Conservation (phyloP, 192 early-diverging fungal genomes). For the Allomyces javanicus region DNA sequence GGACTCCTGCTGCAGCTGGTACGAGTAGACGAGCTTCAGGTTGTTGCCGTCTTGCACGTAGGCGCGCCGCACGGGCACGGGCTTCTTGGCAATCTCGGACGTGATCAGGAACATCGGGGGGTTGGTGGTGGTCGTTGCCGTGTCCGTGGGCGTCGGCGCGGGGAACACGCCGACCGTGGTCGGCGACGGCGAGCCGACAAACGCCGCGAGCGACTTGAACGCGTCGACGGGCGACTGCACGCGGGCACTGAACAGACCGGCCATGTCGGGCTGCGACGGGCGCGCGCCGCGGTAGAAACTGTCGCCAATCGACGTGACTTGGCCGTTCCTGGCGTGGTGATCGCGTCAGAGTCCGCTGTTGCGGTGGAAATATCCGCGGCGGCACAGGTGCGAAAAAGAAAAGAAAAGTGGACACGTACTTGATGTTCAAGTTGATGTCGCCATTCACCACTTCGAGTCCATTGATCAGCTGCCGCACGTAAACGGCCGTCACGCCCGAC, state of each 20-base stretch:
- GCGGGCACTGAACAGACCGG: too few relatives aligned
- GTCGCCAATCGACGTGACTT: slow-evolving; percentile 52
- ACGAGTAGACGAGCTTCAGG: slow-evolving; percentile 59
- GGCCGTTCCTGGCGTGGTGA: slow-evolving; percentile 23
- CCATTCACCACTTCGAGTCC: slow-evolving; percentile 22
- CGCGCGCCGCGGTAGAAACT: slow-evolving; percentile 45
- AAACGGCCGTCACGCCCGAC: slow-evolving; percentile 22
- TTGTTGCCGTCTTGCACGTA: slow-evolving; percentile 39
- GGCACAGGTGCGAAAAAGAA: too few relatives aligned
- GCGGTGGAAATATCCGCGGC: too few relatives aligned
- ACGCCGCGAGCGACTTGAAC: too few relatives aligned
- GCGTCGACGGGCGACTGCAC: too few relatives aligned
- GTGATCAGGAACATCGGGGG: too few relatives aligned
- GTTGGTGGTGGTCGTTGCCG: too few relatives aligned
- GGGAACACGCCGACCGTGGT: too few relatives aligned
- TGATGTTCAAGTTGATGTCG: slow-evolving; percentile 19
- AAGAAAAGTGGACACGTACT: too few relatives aligned
- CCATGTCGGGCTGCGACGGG: background rate
- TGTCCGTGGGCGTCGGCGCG: too few relatives aligned
- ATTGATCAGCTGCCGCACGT: slow-evolving; percentile 19
- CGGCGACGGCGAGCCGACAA: too few relatives aligned
- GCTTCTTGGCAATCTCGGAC: slow-evolving; percentile 3
- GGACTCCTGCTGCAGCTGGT: slow-evolving; percentile 51
- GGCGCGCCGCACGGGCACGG: slow-evolving; percentile 38
- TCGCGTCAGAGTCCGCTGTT: too few relatives aligned